These are phyloP conservation scores for Suillus sp. DNA, from an alignment of 768 basidiomycete genomes.

Conservation along the genomic window DNA sequence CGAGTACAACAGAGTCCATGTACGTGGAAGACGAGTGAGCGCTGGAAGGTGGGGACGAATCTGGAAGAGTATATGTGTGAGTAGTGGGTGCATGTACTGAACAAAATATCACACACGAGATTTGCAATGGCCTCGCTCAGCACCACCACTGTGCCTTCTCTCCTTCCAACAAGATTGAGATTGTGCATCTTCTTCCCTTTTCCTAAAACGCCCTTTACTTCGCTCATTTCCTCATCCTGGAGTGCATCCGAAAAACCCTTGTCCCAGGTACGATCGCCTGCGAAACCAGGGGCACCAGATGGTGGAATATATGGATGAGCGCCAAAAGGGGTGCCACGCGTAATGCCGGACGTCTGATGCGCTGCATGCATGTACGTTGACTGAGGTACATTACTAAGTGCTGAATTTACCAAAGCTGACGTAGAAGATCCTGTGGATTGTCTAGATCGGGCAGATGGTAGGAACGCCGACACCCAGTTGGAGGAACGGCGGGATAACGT, in stretches of 20 bases:
- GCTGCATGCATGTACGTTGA: constrained; percentile 12
- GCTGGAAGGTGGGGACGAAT: constrained; percentile 74
- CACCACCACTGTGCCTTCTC: constrained; percentile 54
- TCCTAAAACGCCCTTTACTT: constrained; percentile 51
- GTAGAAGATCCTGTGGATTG: constrained; percentile 16
- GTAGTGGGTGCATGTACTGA: background rate
- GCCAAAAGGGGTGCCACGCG: constrained; percentile 56
- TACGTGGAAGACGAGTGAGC: constrained; percentile 64
- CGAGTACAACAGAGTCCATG: constrained; percentile 85
- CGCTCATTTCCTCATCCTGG: constrained; percentile 41
- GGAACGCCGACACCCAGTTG: constrained; percentile 51
- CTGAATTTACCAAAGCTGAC: constrained; percentile 14
- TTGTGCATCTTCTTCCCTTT: constrained; percentile 29
- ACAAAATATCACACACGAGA: constrained; percentile 44
- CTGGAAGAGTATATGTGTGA: constrained; percentile 37
- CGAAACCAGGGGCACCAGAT: constrained; percentile 77
- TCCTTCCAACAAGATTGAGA: constrained; percentile 56
- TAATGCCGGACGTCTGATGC: constrained; percentile 21
- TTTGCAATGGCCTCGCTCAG: constrained; percentile 57
- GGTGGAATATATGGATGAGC: constrained; percentile 48
- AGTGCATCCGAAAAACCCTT: constrained; percentile 58
- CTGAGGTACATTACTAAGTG: constrained; percentile 18
- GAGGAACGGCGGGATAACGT: constrained; percentile 51
- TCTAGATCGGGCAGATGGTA: constrained; percentile 30
- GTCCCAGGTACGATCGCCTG: constrained; percentile 69